Percentiles rank a stretch among this genome's conserved stretches.
These are phyloP conservation scores for Tetracentron sinense DNA, from an alignment of 164 flowering plant genomes.

Conservation along the genomic window DNA sequence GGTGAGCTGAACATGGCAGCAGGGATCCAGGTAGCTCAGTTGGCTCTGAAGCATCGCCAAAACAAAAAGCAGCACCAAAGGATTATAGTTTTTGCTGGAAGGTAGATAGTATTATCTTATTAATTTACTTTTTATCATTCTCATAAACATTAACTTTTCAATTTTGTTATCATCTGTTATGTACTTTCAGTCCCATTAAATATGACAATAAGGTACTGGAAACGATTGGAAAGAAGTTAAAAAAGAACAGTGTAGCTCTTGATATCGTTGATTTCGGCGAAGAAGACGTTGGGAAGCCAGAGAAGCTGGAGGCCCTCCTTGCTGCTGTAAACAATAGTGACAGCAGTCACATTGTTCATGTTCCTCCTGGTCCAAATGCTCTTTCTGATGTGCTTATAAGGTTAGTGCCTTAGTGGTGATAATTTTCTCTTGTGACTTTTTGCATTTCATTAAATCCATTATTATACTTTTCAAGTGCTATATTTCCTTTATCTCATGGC, in stretches of 20 bases:
- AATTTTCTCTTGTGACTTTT: neutral
- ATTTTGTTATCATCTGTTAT: neutral
- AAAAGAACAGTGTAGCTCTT: constrained; percentile 92
- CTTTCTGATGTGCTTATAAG: constrained; percentile 91
- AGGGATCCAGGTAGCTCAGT: constrained; percentile 87
- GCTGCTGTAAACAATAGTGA: constrained; percentile 84
- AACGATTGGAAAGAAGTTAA: constrained; percentile 78
- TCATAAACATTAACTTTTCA: neutral
- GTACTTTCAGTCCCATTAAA: constrained; percentile 63
- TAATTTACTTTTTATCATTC: constrained; percentile 1
- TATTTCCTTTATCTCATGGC: constrained; percentile 18
- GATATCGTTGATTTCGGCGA: constrained; percentile 95
- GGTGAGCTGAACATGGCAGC: constrained; percentile 93
- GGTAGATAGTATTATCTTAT: constrained; percentile 36
- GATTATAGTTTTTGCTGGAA: constrained; percentile 94
- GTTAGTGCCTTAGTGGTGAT: constrained; percentile 28
- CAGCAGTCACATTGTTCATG: constrained; percentile 86
- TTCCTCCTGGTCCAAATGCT: constrained; percentile 79
- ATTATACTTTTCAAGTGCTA: constrained; percentile 3
- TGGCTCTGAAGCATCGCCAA: constrained; percentile 96
- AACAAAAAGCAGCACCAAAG: constrained; percentile 95
- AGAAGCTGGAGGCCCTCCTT: constrained; percentile 85
- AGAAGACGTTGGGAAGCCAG: constrained; percentile 81
- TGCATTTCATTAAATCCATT: neutral
- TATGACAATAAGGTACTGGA: constrained; percentile 86